Percentiles rank a stretch among this genome's conserved stretches.
Conservation (phyloP, 2,329 filamentous ascomycete genomes). For the Corinectria fuckeliana region DNA sequence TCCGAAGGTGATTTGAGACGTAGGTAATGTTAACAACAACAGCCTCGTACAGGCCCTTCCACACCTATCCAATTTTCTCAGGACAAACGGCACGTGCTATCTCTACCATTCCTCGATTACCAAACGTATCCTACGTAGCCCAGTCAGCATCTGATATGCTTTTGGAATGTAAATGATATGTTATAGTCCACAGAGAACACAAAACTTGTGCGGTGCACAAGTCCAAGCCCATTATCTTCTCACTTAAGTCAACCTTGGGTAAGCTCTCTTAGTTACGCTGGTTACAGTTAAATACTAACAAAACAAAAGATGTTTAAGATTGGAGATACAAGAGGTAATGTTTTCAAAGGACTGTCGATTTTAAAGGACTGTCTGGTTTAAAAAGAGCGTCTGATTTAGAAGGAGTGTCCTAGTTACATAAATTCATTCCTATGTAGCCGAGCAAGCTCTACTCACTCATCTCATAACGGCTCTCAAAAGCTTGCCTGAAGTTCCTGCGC, state of each 20-base stretch:
- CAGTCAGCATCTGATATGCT: too few relatives aligned
- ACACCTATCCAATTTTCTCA: not conserved
- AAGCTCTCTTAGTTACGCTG: too few relatives aligned
- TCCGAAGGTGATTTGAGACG: not conserved
- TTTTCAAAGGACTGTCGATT: too few relatives aligned
- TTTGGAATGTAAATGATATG: not conserved
- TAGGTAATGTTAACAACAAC: not conserved
- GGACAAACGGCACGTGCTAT: not conserved
- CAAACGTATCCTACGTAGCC: too few relatives aligned
- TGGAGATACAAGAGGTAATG: too few relatives aligned
- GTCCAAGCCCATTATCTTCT: not conserved
- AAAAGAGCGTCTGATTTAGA: too few relatives aligned
- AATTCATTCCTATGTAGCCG: not conserved
- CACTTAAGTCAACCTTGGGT: not conserved
- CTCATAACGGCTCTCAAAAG: not conserved
- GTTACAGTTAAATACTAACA: too few relatives aligned
- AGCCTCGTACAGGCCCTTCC: not conserved
- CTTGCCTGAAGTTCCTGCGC: conserved; percentile 13
- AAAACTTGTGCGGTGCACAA: not conserved
- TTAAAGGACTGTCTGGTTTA: too few relatives aligned
- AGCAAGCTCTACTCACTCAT: not conserved
- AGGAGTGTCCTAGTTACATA: not conserved
- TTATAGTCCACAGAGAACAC: not conserved
- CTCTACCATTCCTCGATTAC: not conserved
- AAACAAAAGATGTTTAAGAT: too few relatives aligned